phyloP scores from a whole-genome alignment of 108 stramenopile species.

The Cyclotella kingstonii region DNA sequence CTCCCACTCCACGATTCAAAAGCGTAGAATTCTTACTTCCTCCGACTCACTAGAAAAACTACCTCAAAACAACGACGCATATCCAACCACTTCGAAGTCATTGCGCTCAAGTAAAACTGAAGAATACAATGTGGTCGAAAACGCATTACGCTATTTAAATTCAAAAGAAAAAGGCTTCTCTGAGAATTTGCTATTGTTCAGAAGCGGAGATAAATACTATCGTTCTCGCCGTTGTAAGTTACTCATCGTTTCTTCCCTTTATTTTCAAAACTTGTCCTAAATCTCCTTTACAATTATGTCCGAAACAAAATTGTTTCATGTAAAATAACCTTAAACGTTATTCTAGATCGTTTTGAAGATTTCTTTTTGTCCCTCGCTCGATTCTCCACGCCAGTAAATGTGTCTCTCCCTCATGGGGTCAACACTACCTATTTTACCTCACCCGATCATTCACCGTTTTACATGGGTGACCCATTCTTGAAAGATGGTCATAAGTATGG shows the following conservation, averaged over 20 bases:
- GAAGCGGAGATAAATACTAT: slow-evolving; percentile 7
- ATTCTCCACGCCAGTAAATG: slow-evolving; percentile 17
- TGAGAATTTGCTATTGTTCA: slow-evolving; percentile 29
- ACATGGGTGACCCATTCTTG: slow-evolving; percentile 41
- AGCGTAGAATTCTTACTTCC: too few species aligned
- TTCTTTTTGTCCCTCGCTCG: slow-evolving; percentile 13
- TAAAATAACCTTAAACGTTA: too few species aligned
- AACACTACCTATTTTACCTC: slow-evolving; percentile 10
- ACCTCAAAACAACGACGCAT: too few species aligned
- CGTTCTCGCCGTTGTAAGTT: slow-evolving; percentile 24
- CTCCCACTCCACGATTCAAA: too few species aligned
- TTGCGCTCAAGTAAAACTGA: slow-evolving; percentile 13
- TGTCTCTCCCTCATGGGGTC: slow-evolving; percentile 5
- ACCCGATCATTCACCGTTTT: slow-evolving; percentile 20
- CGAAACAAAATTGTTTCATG: too few species aligned
- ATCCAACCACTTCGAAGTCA: slow-evolving; percentile 20
- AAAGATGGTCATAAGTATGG: slow-evolving; percentile 36
- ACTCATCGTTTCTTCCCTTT: background rate
- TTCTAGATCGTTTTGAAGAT: slow-evolving; percentile 25
- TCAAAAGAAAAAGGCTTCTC: slow-evolving; percentile 19
- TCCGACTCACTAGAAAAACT: too few species aligned
- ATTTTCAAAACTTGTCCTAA: background rate
- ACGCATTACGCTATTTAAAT: slow-evolving; percentile 31
- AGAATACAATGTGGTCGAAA: slow-evolving; percentile 17
- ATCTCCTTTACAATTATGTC: background rate